These are phyloP conservation scores for Orbilia blumenaviensis DNA, from an alignment of 2,329 filamentous ascomycete genomes.

Conservation along the genomic window DNA sequence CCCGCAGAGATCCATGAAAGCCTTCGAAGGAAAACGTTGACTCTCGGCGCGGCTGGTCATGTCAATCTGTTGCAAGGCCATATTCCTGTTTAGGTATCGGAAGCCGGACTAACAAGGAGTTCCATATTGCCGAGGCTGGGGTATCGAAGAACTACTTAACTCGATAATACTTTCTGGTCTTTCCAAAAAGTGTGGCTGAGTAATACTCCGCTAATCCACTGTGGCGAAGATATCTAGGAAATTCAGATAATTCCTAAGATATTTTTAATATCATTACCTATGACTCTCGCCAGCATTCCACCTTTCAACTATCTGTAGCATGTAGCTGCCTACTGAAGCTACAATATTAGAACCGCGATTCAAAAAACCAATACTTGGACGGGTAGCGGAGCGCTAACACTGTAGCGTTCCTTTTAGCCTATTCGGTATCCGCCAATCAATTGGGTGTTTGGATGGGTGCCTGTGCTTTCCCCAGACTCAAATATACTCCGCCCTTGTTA, in stretches of 20 bases:
- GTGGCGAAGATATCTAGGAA: constrained; percentile 2
- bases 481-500: constrained; percentile 5
- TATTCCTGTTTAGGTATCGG: not conserved
- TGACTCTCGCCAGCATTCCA: constrained; percentile 18
- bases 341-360: not conserved
- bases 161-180: not conserved
- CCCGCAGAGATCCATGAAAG: not conserved
- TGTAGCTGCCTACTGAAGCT: constrained; percentile 3
- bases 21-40: not conserved
- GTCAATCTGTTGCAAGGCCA: constrained; percentile 9
- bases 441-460: not conserved
- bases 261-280: not conserved
- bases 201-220: constrained; percentile 2
- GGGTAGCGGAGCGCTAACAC: not conserved
- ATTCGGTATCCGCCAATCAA: not conserved
- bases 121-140: constrained; percentile 3
- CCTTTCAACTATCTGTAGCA: not conserved
- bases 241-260: not conserved
- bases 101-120: not conserved
- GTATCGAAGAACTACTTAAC: not conserved
- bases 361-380: not conserved
- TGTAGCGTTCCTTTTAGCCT: not conserved
- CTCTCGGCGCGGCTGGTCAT: constrained; percentile 6
- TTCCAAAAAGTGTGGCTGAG: constrained; percentile 13
- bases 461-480: constrained; percentile 7